A percentile compares a stretch with the other conserved stretches of the same genome.
These are phyloP conservation scores for Porphyrellus cyaneotinctus DNA, from an alignment of 768 basidiomycete species.

Conservation along the genomic window DNA sequence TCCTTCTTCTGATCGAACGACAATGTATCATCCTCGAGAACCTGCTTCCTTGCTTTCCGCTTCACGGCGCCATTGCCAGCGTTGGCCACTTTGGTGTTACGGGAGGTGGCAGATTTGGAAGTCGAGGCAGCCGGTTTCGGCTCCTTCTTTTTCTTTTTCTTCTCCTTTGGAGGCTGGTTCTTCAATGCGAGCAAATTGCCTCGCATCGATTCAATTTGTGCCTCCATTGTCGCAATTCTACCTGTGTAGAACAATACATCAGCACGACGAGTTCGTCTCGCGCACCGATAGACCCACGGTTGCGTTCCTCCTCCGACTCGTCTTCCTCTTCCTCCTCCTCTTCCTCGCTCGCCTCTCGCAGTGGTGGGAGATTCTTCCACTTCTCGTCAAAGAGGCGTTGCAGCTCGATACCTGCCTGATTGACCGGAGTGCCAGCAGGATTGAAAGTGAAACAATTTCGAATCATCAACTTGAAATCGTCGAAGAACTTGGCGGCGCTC, in stretches of 20 bases:
- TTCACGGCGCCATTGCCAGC: slow-evolving; percentile 45
- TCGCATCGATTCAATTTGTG: slow-evolving; percentile 74
- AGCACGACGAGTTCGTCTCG: slow-evolving; percentile 2
- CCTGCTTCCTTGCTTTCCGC: slow-evolving; percentile 59
- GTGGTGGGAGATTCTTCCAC: slow-evolving; percentile 73
- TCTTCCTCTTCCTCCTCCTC: slow-evolving; percentile 64
- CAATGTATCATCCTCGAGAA: slow-evolving; percentile 75
- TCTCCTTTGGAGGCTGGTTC: slow-evolving; percentile 51
- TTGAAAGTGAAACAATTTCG: slow-evolving; percentile 93
- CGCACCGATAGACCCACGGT: slow-evolving; percentile 43
- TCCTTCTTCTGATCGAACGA: slow-evolving; percentile 98
- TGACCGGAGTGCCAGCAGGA: slow-evolving; percentile 80
- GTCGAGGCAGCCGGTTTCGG: slow-evolving; percentile 55
- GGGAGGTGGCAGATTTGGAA: slow-evolving; percentile 52
- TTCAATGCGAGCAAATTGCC: slow-evolving; percentile 64
- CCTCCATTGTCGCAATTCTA: slow-evolving; percentile 72
- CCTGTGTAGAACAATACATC: slow-evolving; percentile 39
- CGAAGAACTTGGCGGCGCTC: slow-evolving; percentile 75
- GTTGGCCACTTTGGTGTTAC: slow-evolving; percentile 42
- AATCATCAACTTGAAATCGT: slow-evolving; percentile 93
- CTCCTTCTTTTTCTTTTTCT: slow-evolving; percentile 72
- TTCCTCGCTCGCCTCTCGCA: slow-evolving; percentile 50
- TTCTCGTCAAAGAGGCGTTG: slow-evolving; percentile 89
- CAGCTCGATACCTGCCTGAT: slow-evolving; percentile 81
- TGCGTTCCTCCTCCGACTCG: slow-evolving; percentile 63